Percentiles rank a stretch among this genome's conserved stretches.
Conservation (phyloP, 805 yeast genomes). For the Zygotorulaspora chibaensis region DNA sequence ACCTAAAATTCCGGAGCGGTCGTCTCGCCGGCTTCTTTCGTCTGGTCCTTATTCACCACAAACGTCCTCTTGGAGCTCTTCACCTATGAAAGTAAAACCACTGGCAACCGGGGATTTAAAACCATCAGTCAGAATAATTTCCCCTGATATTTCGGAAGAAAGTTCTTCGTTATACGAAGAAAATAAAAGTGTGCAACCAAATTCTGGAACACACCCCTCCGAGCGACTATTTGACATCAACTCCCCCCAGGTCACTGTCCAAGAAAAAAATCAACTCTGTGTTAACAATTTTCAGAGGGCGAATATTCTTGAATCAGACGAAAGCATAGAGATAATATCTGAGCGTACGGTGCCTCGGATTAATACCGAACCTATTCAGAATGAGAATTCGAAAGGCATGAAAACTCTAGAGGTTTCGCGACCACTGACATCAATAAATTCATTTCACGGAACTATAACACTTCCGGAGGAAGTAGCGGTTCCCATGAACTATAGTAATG, state of each 20-base stretch:
- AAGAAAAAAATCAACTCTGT: not conserved
- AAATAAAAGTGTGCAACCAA: constrained; percentile 15
- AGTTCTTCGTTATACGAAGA: constrained; percentile 8
- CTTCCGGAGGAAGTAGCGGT: constrained; percentile 5
- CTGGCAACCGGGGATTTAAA: too few relatives aligned
- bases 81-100: not conserved
- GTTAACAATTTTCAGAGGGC: too few relatives aligned
- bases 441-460: constrained; percentile 6
- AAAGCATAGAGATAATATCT: constrained; percentile 1
- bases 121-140: not conserved
- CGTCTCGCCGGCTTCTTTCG: constrained; percentile 11
- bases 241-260: not conserved
- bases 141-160: not conserved
- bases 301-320: not conserved
- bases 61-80: not conserved
- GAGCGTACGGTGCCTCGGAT: not conserved
- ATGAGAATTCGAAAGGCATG: not conserved
- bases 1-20: constrained; percentile 20
- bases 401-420: not conserved
- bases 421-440: constrained; percentile 9
- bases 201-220: constrained; percentile 11
- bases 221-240: not conserved
- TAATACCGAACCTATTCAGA: not conserved
- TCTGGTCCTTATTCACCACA: not conserved
- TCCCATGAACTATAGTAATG: not conserved